Evolutionary conservation across 371 early-diverging fungal species (phyloP).

Genomic region (Circinella minor): DNA sequence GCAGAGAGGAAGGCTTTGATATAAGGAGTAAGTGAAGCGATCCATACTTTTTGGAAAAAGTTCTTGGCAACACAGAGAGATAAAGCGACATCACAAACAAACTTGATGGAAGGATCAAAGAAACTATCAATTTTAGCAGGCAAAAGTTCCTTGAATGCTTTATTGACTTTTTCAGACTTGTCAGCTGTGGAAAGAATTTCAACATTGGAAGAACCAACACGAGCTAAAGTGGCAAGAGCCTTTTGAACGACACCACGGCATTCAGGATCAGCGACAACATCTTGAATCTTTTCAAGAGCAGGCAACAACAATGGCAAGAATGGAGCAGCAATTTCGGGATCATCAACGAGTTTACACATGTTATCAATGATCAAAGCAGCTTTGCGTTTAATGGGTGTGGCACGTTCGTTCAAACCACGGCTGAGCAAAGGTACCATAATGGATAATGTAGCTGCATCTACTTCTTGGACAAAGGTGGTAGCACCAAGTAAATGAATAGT

Average conservation of each 20-base stretch:
- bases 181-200: constrained; percentile 46
- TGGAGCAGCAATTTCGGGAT: constrained; percentile 79
- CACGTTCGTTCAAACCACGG: constrained; percentile 75
- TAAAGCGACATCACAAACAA: constrained; percentile 49
- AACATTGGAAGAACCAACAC: constrained; percentile 38
- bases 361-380: constrained; percentile 85
- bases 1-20: constrained; percentile 51
- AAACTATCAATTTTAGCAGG: constrained; percentile 37
- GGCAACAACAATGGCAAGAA: constrained; percentile 84
- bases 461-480: constrained; percentile 79
- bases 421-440: constrained; percentile 80
- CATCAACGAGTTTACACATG: constrained; percentile 83
- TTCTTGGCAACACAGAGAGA: constrained; percentile 44
- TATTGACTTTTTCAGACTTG: constrained; percentile 51
- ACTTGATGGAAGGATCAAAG: constrained; percentile 35
- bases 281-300: constrained; percentile 75
- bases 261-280: constrained; percentile 81
- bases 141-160: constrained; percentile 42
- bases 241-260: constrained; percentile 68
- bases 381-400: constrained; percentile 74
- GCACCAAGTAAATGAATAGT: constrained; percentile 70
- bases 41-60: constrained; percentile 45
- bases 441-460: constrained; percentile 81
- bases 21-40: constrained; percentile 53
- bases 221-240: constrained; percentile 47